Base-by-base conservation (phyloP, 1,284 basidiomycete species). In the Grifola frondosa region DNA sequence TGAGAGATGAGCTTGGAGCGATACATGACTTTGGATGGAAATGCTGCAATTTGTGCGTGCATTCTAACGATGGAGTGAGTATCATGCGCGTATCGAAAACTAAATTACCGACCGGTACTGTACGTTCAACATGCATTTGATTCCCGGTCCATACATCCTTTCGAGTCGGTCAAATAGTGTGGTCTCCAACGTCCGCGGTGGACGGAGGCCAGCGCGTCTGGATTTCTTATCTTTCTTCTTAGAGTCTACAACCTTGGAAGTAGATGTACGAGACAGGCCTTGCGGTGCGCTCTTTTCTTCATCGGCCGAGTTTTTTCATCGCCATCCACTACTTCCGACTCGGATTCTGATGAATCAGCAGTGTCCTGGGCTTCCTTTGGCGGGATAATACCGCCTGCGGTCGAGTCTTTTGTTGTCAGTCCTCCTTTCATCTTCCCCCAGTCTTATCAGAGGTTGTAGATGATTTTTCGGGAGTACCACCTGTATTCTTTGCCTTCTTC, bases 151-250 rank as follows among this genome's bases (percentile, higher is more conserved):
- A 54, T 94, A 95, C 73, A 96, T 85, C 36, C 73, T 75, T 61
- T 98, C 89, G 3, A 97, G 69, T 6, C 96, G 80, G 49, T 95
- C 91, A 58, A 99, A 99, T 20, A 98, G 72, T 0, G 96, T 98
- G 1, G 80, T 87, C 60, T 95, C 90, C 15, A 99, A 69, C 0
- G 91, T 82, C 12, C 75, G 74, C 2, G 92, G 87, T 3, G 86
- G 84, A 13, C 70, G 66, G 6, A 92, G 66, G 12, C 67, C 54
- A 19, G 5, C 10, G 37, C 51, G 10, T 24, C 16, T 17, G 1
- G 44, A 40, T 31, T 46, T 37, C 6, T 57, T 9, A 48, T 54
- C 28, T 56, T 46, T 33, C 52, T 61, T 50, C 32, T 53, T 53
- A 9, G 44, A 36, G 21, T 44, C 42, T 13, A 54, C 9, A 17